phyloP scores from a whole-genome alignment of 768 basidiomycete species.

The Pleurotus pulmonarius region DNA sequence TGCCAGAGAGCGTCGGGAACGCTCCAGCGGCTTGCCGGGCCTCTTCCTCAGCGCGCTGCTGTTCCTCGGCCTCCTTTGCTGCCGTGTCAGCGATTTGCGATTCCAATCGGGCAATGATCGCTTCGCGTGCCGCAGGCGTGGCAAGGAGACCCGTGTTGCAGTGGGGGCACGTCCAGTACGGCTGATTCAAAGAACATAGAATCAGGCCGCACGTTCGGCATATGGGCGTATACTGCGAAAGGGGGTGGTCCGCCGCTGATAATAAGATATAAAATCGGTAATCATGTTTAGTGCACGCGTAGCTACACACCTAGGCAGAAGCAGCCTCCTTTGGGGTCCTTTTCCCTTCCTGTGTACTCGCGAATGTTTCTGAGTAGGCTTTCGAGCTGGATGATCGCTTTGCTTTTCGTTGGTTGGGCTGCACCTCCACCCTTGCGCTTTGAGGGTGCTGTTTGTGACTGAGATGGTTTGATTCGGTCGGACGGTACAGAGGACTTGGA shows the following conservation, averaged over 20 bases:
- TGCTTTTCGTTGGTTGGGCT: conserved; percentile 39
- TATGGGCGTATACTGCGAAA: conserved; percentile 55
- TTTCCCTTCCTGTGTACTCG: conserved; percentile 27
- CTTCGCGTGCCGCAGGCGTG: conserved; percentile 22
- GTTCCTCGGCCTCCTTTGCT: conserved; percentile 44
- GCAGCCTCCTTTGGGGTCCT: conserved; percentile 63
- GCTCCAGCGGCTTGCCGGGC: conserved; percentile 51
- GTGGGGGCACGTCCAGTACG: conserved; percentile 51
- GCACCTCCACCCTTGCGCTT: conserved; percentile 19
- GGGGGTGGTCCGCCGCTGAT: conserved; percentile 40
- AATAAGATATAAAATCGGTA: background rate
- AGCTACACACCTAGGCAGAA: conserved; percentile 57
- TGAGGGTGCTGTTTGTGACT: conserved; percentile 15
- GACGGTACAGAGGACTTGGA: conserved; percentile 20
- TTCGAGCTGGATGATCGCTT: conserved; percentile 45
- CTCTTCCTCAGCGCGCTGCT: conserved; percentile 42
- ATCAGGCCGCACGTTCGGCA: conserved; percentile 60
- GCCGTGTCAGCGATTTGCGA: conserved; percentile 38
- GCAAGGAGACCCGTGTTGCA: conserved; percentile 39
- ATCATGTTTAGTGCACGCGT: background rate
- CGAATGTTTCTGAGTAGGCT: conserved; percentile 36
- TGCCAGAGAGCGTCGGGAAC: conserved; percentile 49
- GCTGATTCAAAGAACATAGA: conserved; percentile 55
- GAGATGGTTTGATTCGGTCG: conserved; percentile 34
- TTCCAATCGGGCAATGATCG: conserved; percentile 41